Conservation (phyloP, 2,329 filamentous ascomycete species). For the Parastagonospora avenae region DNA sequence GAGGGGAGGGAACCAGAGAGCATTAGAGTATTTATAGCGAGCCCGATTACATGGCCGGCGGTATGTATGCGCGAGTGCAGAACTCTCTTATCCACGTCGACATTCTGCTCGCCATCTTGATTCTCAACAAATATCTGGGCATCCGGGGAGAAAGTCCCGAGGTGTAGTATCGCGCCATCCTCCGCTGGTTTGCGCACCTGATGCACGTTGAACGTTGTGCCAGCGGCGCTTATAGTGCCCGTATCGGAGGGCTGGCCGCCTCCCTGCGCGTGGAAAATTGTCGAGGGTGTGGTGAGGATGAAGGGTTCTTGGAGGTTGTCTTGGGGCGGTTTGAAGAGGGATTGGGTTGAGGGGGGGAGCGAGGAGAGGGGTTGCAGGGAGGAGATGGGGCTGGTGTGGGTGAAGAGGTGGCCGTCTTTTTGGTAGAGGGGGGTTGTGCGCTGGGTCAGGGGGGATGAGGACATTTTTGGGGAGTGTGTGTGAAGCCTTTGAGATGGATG, state of each 20-base stretch:
- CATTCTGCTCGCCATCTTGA: slow-evolving; percentile 58
- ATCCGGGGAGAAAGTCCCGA: slow-evolving; percentile 59
- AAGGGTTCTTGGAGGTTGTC: slow-evolving; percentile 51
- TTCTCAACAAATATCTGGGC: slow-evolving; percentile 1
- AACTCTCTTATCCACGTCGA: slow-evolving; percentile 65
- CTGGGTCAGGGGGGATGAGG: background rate
- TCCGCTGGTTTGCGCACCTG: slow-evolving; percentile 59
- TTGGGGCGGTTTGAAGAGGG: slow-evolving; percentile 63
- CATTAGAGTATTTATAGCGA: slow-evolving; percentile 67
- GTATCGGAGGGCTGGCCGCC: slow-evolving; percentile 74
- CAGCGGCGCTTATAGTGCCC: slow-evolving; percentile 58
- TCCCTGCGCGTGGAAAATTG: slow-evolving; percentile 78
- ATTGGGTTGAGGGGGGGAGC: slow-evolving; percentile 58
- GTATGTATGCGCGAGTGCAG: slow-evolving; percentile 74
- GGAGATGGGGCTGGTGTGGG: slow-evolving; percentile 52
- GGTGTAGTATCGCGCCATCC: slow-evolving; percentile 66
- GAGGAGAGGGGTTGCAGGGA: slow-evolving; percentile 56
- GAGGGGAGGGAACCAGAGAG: slow-evolving; percentile 42
- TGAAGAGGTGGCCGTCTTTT: slow-evolving; percentile 49
- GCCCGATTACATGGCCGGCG: slow-evolving; percentile 73
- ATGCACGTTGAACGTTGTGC: slow-evolving; percentile 57
- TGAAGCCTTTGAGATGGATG: background rate
- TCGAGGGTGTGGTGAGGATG: slow-evolving; percentile 66
- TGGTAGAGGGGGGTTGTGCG: slow-evolving; percentile 46
- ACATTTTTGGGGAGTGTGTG: background rate